Evolutionary conservation across 2,329 filamentous ascomycete genomes (phyloP).

Genomic region (Alternaria incomplexa): DNA sequence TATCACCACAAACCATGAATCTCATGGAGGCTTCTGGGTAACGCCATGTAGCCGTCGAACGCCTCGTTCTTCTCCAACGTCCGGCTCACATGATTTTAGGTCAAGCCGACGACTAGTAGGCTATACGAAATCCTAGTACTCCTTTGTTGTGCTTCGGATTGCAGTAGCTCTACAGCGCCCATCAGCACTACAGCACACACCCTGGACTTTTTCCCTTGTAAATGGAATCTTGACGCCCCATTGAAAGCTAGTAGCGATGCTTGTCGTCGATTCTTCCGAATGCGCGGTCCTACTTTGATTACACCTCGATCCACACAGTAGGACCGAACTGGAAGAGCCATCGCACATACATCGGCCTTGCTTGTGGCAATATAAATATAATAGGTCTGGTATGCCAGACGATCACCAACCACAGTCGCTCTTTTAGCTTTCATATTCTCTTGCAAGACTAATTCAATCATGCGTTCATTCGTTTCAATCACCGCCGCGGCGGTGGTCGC

Average conservation of each 20-base stretch:
- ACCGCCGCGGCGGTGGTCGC: constrained; percentile 1
- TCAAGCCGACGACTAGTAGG: not conserved
- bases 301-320: not conserved
- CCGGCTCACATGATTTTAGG: not conserved
- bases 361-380: not conserved
- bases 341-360: not conserved
- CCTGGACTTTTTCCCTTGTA: not conserved
- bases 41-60: not conserved
- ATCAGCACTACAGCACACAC: not conserved
- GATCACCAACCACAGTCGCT: not conserved
- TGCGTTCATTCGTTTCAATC: not conserved
- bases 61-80: not conserved
- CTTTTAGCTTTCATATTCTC: not conserved
- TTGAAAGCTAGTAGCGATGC: not conserved
- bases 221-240: not conserved
- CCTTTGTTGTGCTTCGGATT: not conserved
- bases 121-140: not conserved
- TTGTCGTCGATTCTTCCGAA: not conserved
- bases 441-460: not conserved
- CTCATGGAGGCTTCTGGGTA: not conserved
- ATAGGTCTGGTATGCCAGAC: not conserved
- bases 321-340: not conserved
- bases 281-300: not conserved
- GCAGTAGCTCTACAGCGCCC: not conserved
- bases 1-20: not conserved